These are phyloP conservation scores for Diaporthe caulivora DNA, from an alignment of 2,329 filamentous ascomycete genomes.

Conservation along the genomic window DNA sequence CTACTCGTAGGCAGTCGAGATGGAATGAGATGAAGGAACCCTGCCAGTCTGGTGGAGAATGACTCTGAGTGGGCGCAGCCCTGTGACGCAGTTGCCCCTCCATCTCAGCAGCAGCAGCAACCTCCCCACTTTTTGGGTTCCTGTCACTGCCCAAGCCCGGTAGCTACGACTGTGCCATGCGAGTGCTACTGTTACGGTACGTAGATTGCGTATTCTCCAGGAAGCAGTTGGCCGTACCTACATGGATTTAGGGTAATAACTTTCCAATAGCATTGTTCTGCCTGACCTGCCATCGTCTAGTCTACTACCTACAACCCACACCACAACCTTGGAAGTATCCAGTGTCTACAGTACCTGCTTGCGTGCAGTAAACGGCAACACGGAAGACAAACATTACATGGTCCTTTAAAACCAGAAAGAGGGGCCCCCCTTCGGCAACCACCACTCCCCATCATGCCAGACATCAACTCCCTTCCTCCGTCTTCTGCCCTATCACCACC, in stretches of 20 bases:
- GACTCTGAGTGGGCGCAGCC: constrained; percentile 21
- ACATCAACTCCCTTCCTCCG: constrained; percentile 69
- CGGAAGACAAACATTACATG: background rate
- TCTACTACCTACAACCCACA: too few species aligned
- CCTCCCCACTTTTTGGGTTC: constrained; percentile 7
- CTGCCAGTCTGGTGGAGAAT: background rate
- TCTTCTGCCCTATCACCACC: constrained; percentile 44
- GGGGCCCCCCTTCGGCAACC: background rate
- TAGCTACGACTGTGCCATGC: background rate
- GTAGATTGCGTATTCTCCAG: background rate
- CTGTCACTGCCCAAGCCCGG: background rate
- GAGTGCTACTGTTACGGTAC: background rate
- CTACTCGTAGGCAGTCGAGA: too few species aligned
- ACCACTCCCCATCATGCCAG: constrained; percentile 51
- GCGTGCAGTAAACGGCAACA: background rate
- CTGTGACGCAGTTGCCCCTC: constrained; percentile 37
- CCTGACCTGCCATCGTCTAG: background rate
- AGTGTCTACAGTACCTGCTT: too few species aligned
- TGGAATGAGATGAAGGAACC: background rate
- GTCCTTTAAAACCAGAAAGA: constrained; percentile 22
- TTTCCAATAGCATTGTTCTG: constrained; percentile 4
- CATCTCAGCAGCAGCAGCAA: background rate
- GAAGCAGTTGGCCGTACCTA: background rate
- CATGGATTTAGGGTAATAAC: constrained; percentile 12
- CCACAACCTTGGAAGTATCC: too few species aligned